Evolutionary conservation across 1,139 yeast genomes (phyloP).

Genomic region (Yamadazyma blattariae): DNA sequence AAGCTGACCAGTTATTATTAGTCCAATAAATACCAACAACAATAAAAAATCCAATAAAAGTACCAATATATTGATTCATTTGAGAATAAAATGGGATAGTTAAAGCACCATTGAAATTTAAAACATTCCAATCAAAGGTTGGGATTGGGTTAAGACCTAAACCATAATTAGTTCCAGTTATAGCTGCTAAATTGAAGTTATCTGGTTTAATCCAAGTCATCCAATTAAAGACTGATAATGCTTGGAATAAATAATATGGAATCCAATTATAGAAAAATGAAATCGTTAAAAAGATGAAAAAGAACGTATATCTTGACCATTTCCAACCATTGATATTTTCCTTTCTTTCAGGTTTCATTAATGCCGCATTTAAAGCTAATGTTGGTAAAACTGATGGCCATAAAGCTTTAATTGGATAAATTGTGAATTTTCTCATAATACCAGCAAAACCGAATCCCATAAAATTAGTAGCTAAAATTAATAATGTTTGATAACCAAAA

Average conservation of each 20-base stretch:
- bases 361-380: conserved; percentile 51
- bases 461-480: conserved; percentile 50
- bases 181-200: conserved; percentile 34
- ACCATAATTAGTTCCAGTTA: conserved; percentile 33
- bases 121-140: conserved; percentile 41
- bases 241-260: conserved; percentile 27
- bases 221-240: conserved; percentile 30
- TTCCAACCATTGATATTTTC: conserved; percentile 35
- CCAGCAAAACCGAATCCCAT: conserved; percentile 65
- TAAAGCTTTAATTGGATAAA: conserved; percentile 51
- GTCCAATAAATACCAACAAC: conserved; percentile 31
- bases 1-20: conserved; percentile 34
- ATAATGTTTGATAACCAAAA: conserved; percentile 48
- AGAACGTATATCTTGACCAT: conserved; percentile 26
- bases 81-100: conserved; percentile 37
- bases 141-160: conserved; percentile 43
- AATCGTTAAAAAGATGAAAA: conserved; percentile 18
- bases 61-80: conserved; percentile 30
- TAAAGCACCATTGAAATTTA: conserved; percentile 30
- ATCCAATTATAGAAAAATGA: conserved; percentile 29
- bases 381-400: conserved; percentile 59
- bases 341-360: conserved; percentile 38
- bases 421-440: conserved; percentile 47
- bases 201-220: conserved; percentile 39
- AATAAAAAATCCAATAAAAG: conserved; percentile 26